Evolutionary conservation across 495 filamentous ascomycete species (phyloP).

Genomic region (Penicillium soppii): DNA sequence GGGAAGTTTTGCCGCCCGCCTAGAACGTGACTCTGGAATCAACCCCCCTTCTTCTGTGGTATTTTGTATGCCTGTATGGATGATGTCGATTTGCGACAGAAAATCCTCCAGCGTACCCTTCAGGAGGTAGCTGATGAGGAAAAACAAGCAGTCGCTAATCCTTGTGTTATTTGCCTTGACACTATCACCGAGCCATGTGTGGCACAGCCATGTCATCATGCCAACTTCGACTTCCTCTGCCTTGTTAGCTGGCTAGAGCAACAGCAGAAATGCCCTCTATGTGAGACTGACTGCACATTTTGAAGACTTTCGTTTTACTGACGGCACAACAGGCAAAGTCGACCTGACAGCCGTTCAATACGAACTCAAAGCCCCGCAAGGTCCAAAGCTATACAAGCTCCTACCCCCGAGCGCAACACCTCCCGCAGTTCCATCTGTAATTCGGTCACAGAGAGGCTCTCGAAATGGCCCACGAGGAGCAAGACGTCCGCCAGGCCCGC

Average conservation of each 20-base stretch:
- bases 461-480: slow-evolving; percentile 22
- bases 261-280: slow-evolving; percentile 72
- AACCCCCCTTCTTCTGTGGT: slow-evolving; percentile 1
- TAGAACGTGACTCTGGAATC: slow-evolving; percentile 3
- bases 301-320: slow-evolving; percentile 10
- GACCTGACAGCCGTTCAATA: slow-evolving; percentile 68
- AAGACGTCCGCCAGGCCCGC: slow-evolving; percentile 22
- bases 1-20: slow-evolving; percentile 9
- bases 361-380: slow-evolving; percentile 49
- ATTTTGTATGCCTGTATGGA: slow-evolving; percentile 29
- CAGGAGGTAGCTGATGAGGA: slow-evolving; percentile 41
- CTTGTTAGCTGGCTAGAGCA: slow-evolving; percentile 80
- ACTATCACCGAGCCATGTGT: slow-evolving; percentile 67
- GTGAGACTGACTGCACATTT: slow-evolving; percentile 35
- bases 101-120: slow-evolving; percentile 46
- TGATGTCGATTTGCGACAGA: slow-evolving; percentile 42
- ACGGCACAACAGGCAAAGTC: slow-evolving; percentile 51
- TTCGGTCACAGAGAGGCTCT: slow-evolving; percentile 6
- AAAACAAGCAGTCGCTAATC: slow-evolving; percentile 25
- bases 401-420: slow-evolving; percentile 19
- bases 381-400: slow-evolving; percentile 56
- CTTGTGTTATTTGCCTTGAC: slow-evolving; percentile 69
- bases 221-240: slow-evolving; percentile 81
- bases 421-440: slow-evolving; percentile 2
- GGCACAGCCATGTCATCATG: slow-evolving; percentile 73